These are phyloP conservation scores for Boletus rufocinnamomeus DNA, from an alignment of 768 basidiomycete species.

Conservation along the genomic window DNA sequence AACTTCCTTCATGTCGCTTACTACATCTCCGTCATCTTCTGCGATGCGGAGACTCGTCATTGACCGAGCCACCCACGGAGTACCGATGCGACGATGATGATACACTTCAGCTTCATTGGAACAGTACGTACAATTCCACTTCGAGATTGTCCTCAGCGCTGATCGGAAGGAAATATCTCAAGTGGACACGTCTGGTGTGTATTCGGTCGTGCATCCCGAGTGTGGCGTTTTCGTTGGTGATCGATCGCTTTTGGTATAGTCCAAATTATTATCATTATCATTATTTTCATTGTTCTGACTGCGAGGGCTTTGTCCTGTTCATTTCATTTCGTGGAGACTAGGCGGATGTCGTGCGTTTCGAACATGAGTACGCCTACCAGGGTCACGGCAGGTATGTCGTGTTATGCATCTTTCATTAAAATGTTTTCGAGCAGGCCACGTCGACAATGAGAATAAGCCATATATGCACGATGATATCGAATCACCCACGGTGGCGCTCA, in stretches of 20 bases:
- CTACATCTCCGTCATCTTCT: not conserved
- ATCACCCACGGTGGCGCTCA: not conserved
- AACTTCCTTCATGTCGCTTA: not conserved
- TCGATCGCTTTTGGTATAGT: not conserved
- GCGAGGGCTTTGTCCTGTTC: not conserved
- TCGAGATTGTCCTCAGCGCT: not conserved
- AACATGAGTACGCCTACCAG: not conserved
- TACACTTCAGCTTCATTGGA: not conserved
- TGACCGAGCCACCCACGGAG: not conserved
- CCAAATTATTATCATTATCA: not conserved
- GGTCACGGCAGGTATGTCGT: not conserved
- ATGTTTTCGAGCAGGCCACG: not conserved
- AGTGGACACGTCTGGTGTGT: not conserved
- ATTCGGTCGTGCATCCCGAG: not conserved
- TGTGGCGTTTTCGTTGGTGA: not conserved
- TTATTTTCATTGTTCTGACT: not conserved
- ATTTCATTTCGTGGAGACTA: constrained; percentile 1
- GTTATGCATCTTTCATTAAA: not conserved
- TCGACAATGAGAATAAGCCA: not conserved
- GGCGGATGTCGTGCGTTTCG: not conserved
- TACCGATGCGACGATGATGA: not conserved
- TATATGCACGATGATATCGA: not conserved
- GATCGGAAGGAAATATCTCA: not conserved
- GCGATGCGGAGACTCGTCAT: not conserved
- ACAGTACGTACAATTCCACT: not conserved